Evolutionary conservation across 306 rosid genomes (phyloP), one percentile per base, ranked within the genome.

Genomic region (Prunus padus): DNA sequence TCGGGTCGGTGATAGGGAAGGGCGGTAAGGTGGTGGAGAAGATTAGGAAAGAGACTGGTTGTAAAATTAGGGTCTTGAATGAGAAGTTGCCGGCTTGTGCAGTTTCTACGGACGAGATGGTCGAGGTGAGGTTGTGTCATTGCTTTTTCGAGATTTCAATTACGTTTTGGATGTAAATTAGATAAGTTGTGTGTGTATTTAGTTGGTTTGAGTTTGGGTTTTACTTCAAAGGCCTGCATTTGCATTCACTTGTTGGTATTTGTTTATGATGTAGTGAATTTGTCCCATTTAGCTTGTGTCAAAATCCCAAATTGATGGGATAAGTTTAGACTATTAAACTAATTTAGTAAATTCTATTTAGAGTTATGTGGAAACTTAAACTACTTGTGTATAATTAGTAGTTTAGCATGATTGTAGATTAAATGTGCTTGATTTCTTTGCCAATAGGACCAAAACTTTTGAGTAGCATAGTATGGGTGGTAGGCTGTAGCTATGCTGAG

Each of bases 11-110:
- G 12, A 92, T 96, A 3, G 99, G 99, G 16, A 96, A 88, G 78
- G 99, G 99, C 31, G 99, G 99, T 80, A 96, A 86, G 64, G 85
- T 92, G 2, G 99, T 96, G 52, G 92, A 92, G 89, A 96, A 89
- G 90, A 92, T 96, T 5, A 88, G 90, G 74, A 90, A 85, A 86
- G 97, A 96, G 12, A 89, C 87, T 50, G 89, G 89, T 4, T 85
- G 92, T 73, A 96, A 72, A 82, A 86, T 96, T 86, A 87, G 92
- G 91, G 89, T 87, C 73, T 79, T 86, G 60, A 67, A 71, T 4
- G 98, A 92, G 28, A 88, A 90, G 66, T 73, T 92, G 80, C 97
- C 97, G 0, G 83, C 84, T 64, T 90, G 90, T 67, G 85, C 92
- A 12, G 79, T 82, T 1, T 63, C 89, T 15, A 68, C 92, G 0